Conservation (phyloP, 176 grass and related monocot species). For the Thinopyrum elongatum region DNA sequence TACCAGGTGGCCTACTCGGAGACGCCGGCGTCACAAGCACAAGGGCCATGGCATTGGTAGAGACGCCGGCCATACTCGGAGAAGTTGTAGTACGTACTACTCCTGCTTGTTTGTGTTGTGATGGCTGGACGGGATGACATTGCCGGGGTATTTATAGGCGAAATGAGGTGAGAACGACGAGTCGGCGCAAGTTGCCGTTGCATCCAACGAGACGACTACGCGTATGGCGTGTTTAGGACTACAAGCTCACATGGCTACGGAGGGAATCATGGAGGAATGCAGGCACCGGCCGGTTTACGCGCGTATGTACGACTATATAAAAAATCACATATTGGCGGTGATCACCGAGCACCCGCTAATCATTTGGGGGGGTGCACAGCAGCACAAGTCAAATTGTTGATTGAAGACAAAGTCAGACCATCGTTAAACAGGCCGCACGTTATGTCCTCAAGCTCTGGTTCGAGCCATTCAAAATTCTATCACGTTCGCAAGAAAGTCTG, state of each 20-base stretch:
- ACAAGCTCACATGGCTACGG: constrained; percentile 33
- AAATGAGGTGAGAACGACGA: not conserved
- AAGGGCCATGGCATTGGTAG: not conserved
- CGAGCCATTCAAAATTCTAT: too few relatives aligned
- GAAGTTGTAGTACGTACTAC: too few relatives aligned
- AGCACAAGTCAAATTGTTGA: not conserved
- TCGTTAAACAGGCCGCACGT: not conserved
- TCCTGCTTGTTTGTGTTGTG: not conserved
- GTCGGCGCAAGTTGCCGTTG: not conserved
- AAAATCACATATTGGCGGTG: not conserved
- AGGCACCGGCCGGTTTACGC: constrained; percentile 12
- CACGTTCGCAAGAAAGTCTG: too few relatives aligned
- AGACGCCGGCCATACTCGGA: not conserved
- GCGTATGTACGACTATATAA: not conserved
- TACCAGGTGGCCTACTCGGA: constrained; percentile 70
- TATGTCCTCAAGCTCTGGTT: not conserved
- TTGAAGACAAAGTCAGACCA: not conserved
- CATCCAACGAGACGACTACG: not conserved
- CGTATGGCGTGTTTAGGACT: not conserved
- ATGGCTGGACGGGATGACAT: not conserved
- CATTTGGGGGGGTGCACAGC: not conserved
- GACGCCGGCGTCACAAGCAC: not conserved
- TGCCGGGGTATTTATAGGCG: constrained; percentile 37
- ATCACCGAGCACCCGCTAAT: not conserved
- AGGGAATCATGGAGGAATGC: constrained; percentile 22